Base-by-base conservation (phyloP, 495 filamentous ascomycete genomes). In the Penicillium lividum region DNA sequence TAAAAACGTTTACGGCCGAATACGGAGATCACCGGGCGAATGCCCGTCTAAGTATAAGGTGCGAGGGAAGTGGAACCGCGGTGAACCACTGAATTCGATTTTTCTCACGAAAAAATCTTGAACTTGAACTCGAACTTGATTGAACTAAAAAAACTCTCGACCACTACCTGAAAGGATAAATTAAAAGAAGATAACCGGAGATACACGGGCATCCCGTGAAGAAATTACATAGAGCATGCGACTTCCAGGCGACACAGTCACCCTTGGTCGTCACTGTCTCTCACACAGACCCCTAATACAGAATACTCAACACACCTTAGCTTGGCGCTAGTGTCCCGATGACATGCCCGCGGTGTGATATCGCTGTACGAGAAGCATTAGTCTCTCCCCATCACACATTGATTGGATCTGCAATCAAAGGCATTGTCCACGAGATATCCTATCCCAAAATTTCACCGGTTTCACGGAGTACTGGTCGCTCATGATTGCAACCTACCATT, bases 291-390 rank as follows among this genome's bases (percentile, higher is more conserved):
- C 38, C 38, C 38, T 40, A 16, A 36, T 8, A 36, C 38, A 40
- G 1, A 11, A 11, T 5, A 38, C 7, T 4, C 38, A 40, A 15
- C 10, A 13, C 11, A 15, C 15, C 38, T 40, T 40, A 58, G 51
- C 54, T 46, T 25, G 33, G 33, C 30, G 49, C 59, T 58, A 61
- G 38, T 15, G 49, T 48, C 50, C 59, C 54, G 22, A 36, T 18
- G 30, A 53, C 54, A 53, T 55, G 59, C 42, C 53, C 46, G 34
- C 50, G 59, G 59, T 58, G 59, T 61, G 59, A 54, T 61, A 51
- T 22, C 29, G 38, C 38, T 40, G 38, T 40, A 16, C 15, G 38
- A 29, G 43, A 48, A 57, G 59, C 59, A 61, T 50, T 61, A 61
- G 59, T 51, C 31, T 49, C 45, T 38, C 53, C 36, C 46, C 36